These are phyloP conservation scores for Ceratobasidium sp. DNA, from an alignment of 1,284 basidiomycete genomes.

Conservation along the genomic window DNA sequence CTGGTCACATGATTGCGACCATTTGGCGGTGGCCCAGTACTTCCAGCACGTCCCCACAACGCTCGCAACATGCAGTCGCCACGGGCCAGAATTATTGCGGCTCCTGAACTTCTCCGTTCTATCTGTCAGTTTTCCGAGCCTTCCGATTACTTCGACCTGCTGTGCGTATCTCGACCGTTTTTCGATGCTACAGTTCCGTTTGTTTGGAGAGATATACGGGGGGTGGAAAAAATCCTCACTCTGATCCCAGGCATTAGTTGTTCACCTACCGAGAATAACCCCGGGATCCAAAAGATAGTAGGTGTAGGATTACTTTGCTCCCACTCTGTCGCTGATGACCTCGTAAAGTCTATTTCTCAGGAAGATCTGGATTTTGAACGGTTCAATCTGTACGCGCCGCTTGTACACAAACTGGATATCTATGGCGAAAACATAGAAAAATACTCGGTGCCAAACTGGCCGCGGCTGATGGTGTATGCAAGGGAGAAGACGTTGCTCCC, in stretches of 20 bases:
- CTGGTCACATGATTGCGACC: too few species aligned
- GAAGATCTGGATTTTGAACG: neutral
- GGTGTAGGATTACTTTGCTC: neutral
- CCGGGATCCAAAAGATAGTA: neutral
- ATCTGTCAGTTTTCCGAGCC: neutral
- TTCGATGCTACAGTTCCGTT: neutral
- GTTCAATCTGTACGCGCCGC: neutral
- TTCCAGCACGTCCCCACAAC: too few species aligned
- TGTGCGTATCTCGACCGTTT: neutral
- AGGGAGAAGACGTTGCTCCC: neutral
- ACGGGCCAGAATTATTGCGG: too few species aligned
- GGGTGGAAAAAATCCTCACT: neutral
- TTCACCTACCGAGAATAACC: neutral
- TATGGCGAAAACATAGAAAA: neutral
- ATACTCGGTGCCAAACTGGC: neutral
- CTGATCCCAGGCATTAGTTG: neutral
- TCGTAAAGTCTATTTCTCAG: neutral
- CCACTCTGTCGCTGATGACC: neutral
- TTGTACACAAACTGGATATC: neutral
- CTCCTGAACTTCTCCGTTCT: neutral
- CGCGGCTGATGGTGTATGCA: neutral
- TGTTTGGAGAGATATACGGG: neutral
- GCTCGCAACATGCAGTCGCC: too few species aligned
- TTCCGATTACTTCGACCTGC: neutral
- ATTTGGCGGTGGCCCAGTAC: too few species aligned